Base-by-base conservation (phyloP, 208 protist species). In the Sergeia podlipaevii region DNA sequence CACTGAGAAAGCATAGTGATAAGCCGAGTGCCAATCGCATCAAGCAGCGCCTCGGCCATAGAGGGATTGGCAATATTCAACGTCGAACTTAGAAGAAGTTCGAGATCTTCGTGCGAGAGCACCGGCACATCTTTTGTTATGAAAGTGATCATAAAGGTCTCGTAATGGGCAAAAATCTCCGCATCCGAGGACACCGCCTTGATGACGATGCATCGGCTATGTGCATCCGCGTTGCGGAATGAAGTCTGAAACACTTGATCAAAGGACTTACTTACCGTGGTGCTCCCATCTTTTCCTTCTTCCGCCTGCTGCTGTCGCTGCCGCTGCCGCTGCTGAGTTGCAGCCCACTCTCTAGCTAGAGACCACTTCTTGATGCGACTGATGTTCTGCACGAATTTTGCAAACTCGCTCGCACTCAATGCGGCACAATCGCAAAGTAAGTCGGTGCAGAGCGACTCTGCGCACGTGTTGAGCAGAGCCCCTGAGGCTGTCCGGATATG, bases 141-240 rank as follows among this genome's bases (percentile, higher is more conserved):
- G n/a, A 71, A 50, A 7, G 48, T 55, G 23, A 91, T 70, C 33
- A 80, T 66, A 34, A 76, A 63, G 5, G 47, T 27, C 46, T 88
- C 82, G 51, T 80, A 82, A 17, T 48, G 45, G 26, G 27, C 53
- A 20, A 91, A 77, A 1, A 90, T 39, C 1, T 44, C 21, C 2
- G 54, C 26, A 32, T 81, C 74, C 23, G 60, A 63, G 0, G 77
- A 67, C 32, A 91, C 29, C 6, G 89, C 89, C 49, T 80, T 84
- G 24, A 91, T 68, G 18, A 82, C 47, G 33, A 93, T 78, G 42
- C 82, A 93, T 38, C 84, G 79, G 49, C 69, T 92, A 70, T 95
- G 83, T 6, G 82, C 74, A 49, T 95, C 85, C 5, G 82, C 82
- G 10, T 70, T 51, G n/a, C 43, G 47, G 39, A 74, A 88, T 0